These are phyloP conservation scores for Cruciata laevipes DNA, from an alignment of 257 asterid species.

Conservation along the genomic window DNA sequence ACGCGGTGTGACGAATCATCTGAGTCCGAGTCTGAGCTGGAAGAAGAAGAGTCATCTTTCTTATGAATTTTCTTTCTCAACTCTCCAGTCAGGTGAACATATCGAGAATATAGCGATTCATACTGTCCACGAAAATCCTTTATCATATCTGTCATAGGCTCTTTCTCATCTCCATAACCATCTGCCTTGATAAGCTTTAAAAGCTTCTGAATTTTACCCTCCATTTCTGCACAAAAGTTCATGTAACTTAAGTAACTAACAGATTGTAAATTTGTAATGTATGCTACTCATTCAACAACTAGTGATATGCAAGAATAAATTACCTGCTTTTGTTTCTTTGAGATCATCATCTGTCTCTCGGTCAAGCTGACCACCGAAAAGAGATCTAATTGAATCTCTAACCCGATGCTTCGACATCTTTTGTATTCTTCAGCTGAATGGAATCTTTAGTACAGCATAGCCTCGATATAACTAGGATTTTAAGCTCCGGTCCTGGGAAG, in stretches of 20 bases:
- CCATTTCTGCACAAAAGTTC: conserved; percentile 50
- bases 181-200: conserved; percentile 42
- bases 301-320: no score
- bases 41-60: conserved; percentile 46
- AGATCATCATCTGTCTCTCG: conserved; percentile 51
- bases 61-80: conserved; percentile 46
- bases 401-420: conserved; percentile 57
- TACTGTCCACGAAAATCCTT: conserved; percentile 62
- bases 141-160: conserved; percentile 40
- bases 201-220: conserved; percentile 68
- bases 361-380: conserved; percentile 47
- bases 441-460: conserved; percentile 8
- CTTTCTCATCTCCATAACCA: conserved; percentile 44
- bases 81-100: conserved; percentile 72
- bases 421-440: conserved; percentile 16
- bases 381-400: conserved; percentile 44
- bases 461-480: conserved; percentile 2
- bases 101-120: conserved; percentile 58
- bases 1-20: conserved; percentile 37
- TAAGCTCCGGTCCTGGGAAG: conserved; percentile 1
- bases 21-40: conserved; percentile 74
- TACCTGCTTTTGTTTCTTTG: conserved; percentile 58
- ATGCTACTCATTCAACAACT: no score
- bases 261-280: neutral
- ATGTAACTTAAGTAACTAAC: neutral